These are phyloP conservation scores for Glaciozyma antarctica DNA, from an alignment of 768 basidiomycete genomes.

Conservation along the genomic window DNA sequence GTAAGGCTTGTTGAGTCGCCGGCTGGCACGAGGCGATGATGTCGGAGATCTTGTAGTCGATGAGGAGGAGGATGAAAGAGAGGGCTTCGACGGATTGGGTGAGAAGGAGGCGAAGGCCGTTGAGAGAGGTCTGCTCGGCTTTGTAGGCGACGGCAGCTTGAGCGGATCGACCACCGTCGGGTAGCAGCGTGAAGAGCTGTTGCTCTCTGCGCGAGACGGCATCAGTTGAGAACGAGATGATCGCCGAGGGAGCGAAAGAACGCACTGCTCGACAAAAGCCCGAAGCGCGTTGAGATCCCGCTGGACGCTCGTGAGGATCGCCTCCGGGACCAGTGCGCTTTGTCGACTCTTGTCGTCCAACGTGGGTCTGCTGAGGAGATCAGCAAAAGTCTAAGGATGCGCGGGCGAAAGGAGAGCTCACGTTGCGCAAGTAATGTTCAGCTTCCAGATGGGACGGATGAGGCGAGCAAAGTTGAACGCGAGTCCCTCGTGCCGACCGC, in stretches of 20 bases:
- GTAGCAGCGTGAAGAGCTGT: slow-evolving; percentile 48
- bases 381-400: no score
- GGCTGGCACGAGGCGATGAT: slow-evolving; percentile 63
- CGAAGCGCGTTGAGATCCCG: slow-evolving; percentile 68
- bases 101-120: slow-evolving; percentile 54
- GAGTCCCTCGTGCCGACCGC: slow-evolving; percentile 79
- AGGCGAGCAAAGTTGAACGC: slow-evolving; percentile 77
- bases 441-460: slow-evolving; percentile 76
- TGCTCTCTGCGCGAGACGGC: slow-evolving; percentile 50
- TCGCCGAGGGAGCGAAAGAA: not conserved
- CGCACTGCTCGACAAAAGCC: slow-evolving; percentile 28
- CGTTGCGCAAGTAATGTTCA: slow-evolving; percentile 51
- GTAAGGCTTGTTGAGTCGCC: slow-evolving; percentile 60
- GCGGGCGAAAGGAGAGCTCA: not conserved
- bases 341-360: slow-evolving; percentile 39
- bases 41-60: slow-evolving; percentile 80
- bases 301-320: slow-evolving; percentile 58
- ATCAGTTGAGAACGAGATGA: not conserved
- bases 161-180: slow-evolving; percentile 13
- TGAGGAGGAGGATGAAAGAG: slow-evolving; percentile 81
- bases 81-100: slow-evolving; percentile 85
- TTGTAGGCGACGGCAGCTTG: slow-evolving; percentile 38
- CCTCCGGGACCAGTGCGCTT: slow-evolving; percentile 48
- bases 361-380: not conserved
- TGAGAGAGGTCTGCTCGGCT: slow-evolving; percentile 64